Percentiles rank a stretch among this genome's conserved stretches.
These are phyloP conservation scores for Apocynum venetum DNA, from an alignment of 257 asterid species.

Conservation along the genomic window DNA sequence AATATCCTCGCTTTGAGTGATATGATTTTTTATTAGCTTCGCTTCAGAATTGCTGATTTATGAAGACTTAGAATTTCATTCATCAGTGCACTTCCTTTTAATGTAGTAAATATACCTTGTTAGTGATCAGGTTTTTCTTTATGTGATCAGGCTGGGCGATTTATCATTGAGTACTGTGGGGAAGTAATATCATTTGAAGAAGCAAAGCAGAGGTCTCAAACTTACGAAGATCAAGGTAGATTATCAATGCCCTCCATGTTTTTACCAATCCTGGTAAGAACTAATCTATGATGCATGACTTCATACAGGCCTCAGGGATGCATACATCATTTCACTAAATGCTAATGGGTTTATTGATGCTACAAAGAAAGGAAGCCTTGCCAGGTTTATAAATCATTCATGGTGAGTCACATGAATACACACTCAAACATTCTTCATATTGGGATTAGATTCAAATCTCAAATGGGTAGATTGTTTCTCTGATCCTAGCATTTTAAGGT, in stretches of 20 bases:
- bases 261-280: constrained; percentile 18
- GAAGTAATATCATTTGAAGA: constrained; percentile 79
- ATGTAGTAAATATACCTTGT: not conserved
- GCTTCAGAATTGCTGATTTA: not conserved
- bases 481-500: not conserved
- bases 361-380: constrained; percentile 78
- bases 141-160: constrained; percentile 71
- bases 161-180: constrained; percentile 86
- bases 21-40: not conserved
- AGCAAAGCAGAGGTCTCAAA: constrained; percentile 63
- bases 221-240: constrained; percentile 73
- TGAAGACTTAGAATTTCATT: not conserved
- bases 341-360: constrained; percentile 76
- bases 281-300: constrained; percentile 17
- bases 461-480: not conserved
- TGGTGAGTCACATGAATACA: constrained; percentile 48
- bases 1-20: not conserved
- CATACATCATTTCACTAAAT: constrained; percentile 73
- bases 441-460: not conserved
- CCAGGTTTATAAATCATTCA: constrained; percentile 91
- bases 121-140: constrained; percentile 6
- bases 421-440: not conserved
- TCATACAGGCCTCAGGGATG: constrained; percentile 69
- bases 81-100: not conserved
- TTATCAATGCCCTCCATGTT: constrained; percentile 19